These are phyloP conservation scores for Actinomortierella wolfii DNA, from an alignment of 371 early-diverging fungal species.

Conservation along the genomic window DNA sequence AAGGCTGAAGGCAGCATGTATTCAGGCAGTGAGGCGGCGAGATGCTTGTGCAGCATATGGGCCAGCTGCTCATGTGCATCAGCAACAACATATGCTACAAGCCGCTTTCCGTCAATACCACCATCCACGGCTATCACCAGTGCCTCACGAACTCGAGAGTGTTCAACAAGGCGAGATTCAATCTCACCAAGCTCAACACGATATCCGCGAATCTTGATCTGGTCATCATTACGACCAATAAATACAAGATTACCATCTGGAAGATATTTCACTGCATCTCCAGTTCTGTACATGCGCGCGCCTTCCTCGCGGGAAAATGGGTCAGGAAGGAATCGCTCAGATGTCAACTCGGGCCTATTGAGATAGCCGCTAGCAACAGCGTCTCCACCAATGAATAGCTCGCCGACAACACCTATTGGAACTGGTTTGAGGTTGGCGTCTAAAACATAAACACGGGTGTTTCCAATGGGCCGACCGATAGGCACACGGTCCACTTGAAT, in stretches of 20 bases:
- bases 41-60: neutral
- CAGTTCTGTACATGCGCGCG: constrained; percentile 47
- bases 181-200: constrained; percentile 37
- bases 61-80: neutral
- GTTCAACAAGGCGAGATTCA: constrained; percentile 15
- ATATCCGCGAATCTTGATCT: constrained; percentile 37
- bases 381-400: constrained; percentile 23
- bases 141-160: constrained; percentile 1
- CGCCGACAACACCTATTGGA: constrained; percentile 18
- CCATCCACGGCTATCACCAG: constrained; percentile 1
- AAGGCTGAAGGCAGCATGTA: constrained; percentile 16
- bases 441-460: constrained; percentile 13
- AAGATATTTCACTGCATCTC: constrained; percentile 40
- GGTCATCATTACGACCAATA: constrained; percentile 31
- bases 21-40: neutral
- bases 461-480: constrained; percentile 10
- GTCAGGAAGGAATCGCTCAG: constrained; percentile 11
- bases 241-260: constrained; percentile 26
- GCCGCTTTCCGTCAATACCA: constrained; percentile 10
- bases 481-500: neutral
- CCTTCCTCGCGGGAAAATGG: neutral
- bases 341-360: constrained; percentile 24
- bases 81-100: constrained; percentile 19
- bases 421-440: neutral
- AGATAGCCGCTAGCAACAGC: constrained; percentile 31